Conservation (phyloP, 192 early-diverging fungal genomes). For the Dispira parvispora region DNA sequence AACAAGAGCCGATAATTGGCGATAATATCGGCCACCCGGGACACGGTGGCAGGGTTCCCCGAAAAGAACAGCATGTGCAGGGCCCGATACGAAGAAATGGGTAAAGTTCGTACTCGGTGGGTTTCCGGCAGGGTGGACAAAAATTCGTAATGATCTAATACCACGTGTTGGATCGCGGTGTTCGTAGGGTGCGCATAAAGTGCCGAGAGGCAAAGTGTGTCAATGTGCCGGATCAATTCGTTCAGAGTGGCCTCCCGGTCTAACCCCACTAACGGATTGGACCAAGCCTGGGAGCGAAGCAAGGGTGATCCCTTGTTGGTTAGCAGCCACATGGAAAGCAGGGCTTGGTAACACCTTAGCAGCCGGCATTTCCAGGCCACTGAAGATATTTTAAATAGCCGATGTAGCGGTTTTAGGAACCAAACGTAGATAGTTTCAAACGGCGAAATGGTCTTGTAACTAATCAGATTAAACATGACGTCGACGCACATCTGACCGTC, state of each 20-base stretch:
- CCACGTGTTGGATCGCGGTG: background rate
- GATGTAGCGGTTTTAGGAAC: slow-evolving; percentile 5
- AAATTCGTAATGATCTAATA: background rate
- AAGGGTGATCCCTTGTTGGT: too few species aligned
- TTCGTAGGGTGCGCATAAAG: background rate
- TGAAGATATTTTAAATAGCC: background rate
- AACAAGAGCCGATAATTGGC: background rate
- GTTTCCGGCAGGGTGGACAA: background rate
- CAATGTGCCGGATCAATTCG: background rate
- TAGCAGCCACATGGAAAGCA: background rate
- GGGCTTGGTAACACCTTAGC: background rate
- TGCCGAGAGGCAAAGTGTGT: background rate
- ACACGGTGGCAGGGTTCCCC: background rate
- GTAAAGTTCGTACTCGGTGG: background rate
- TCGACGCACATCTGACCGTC: background rate
- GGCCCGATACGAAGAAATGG: background rate
- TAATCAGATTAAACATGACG: background rate
- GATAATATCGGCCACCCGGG: background rate
- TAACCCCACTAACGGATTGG: background rate
- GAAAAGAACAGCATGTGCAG: slow-evolving; percentile 1
- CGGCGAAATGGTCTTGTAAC: background rate
- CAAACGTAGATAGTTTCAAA: background rate
- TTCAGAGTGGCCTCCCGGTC: background rate
- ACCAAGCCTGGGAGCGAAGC: background rate
- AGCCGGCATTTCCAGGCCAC: background rate